A percentile compares a stretch with the other conserved stretches of the same genome.
Conservation (phyloP, 805 yeast species). For the Candida tibetensis region DNA sequence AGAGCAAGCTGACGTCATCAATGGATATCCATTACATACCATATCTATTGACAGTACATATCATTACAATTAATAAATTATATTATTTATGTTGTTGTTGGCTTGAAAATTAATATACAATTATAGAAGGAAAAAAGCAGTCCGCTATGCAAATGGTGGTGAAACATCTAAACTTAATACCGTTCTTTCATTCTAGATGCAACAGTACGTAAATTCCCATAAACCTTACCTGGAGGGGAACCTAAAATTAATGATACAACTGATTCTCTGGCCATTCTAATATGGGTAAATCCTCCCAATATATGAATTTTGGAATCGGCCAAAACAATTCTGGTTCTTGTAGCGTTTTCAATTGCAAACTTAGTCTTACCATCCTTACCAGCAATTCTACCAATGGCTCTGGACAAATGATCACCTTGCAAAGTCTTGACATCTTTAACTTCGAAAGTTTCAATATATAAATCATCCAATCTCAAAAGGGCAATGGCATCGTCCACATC, state of each 20-base stretch:
- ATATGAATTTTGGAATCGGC: slow-evolving; percentile 97
- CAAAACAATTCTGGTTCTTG: slow-evolving; percentile 94
- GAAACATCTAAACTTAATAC: slow-evolving; percentile 43
- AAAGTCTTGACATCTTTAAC: slow-evolving; percentile 95
- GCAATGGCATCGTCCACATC: slow-evolving; percentile 98
- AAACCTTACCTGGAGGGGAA: slow-evolving; percentile 97
- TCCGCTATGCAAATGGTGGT: not conserved
- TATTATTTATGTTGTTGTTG: not conserved
- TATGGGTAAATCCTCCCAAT: slow-evolving; percentile 94
- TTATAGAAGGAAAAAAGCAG: not conserved
- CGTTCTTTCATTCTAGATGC: slow-evolving; percentile 97
- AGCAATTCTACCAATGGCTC: slow-evolving; percentile 99
- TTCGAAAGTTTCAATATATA: slow-evolving; percentile 95
- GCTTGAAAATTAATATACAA: slow-evolving; percentile 4
- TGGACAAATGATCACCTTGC: slow-evolving; percentile 91
- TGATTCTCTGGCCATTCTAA: slow-evolving; percentile 97
- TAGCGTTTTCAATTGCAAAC: slow-evolving; percentile 97
- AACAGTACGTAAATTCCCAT: slow-evolving; percentile 94
- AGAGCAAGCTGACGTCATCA: too few relatives aligned
- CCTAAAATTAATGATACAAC: slow-evolving; percentile 94
- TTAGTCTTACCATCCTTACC: slow-evolving; percentile 99
- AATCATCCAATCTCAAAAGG: slow-evolving; percentile 86
- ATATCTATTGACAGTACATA: too few relatives aligned
- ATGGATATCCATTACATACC: too few relatives aligned
- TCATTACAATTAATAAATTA: too few relatives aligned